Evolutionary conservation across 2,329 filamentous ascomycete species (phyloP), one percentile per base, ranked within the genome.

Genomic region (Monosporascus sp.): DNA sequence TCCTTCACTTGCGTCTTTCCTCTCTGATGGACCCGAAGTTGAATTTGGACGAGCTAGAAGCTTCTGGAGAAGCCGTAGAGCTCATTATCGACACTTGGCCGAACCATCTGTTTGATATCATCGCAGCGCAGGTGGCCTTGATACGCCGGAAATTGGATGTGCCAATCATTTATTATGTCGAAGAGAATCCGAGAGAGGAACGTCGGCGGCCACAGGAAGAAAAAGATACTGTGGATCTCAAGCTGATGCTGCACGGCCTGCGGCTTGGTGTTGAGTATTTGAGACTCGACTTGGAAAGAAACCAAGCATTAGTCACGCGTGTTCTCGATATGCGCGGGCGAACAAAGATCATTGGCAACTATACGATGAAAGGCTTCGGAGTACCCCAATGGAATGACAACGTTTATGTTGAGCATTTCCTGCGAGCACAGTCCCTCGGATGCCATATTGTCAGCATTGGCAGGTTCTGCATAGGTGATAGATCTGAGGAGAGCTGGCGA

Each of bases 201-300:
- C 67, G 71, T n/a, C 64, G 64, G 39, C 65, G 73, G 34, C 41
- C 68, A 2, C 58, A 62, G 3, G 69, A 71, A 14, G 73, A 76
- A 54, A 71, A 66, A 52, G 65, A 73, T 50, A 49, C 65, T 6
- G 65, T 73, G 50, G 86, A 87, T 60, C 67, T 82, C 15, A 74
- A 79, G 51, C 69, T 88, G 27, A 72, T 87, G 22, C 75, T 81
- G 41, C 82, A 87, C 56, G 85, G 84, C 5, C 69, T 88, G 22
- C 80, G 85, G 15, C 74, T 89, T 45, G 83, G 80, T 1, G 83
- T 86, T 2, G 85, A 88, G 50, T 89, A 83, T 58, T 62, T 84
- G 49, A 83, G 81, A 36, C 69, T 89, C 5, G 84, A 89, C 62
- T 68, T 89, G 17, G 78, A 81, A 36, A 74, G 83, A 37, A 77